phyloP scores from a whole-genome alignment of 352 stramenopile species.

The Elongisporangium anandrum region DNA sequence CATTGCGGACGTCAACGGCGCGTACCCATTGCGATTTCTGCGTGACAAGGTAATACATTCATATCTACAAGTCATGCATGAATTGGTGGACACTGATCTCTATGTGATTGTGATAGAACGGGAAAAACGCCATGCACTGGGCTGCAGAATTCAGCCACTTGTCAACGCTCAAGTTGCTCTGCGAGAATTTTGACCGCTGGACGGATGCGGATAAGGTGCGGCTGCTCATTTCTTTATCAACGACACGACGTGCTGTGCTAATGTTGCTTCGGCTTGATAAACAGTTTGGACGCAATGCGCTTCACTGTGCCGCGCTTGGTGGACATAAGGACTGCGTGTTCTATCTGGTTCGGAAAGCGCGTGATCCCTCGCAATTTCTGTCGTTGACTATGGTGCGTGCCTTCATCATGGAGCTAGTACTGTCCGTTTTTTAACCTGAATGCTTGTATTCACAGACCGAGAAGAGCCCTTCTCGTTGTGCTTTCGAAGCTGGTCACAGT shows the following conservation, averaged over 20 bases:
- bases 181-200: constrained; percentile 73
- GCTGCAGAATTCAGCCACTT: constrained; percentile 74
- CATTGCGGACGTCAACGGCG: constrained; percentile 72
- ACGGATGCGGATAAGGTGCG: constrained; percentile 75
- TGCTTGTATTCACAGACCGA: constrained; percentile 49
- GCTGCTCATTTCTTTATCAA: too few species aligned
- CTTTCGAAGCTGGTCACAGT: constrained; percentile 82
- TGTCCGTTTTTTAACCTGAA: constrained; percentile 4
- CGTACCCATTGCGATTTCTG: constrained; percentile 76
- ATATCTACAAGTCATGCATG: not conserved
- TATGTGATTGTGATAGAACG: constrained; percentile 39
- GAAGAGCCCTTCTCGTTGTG: constrained; percentile 84
- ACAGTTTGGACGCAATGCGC: constrained; percentile 81
- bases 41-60: constrained; percentile 66
- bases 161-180: constrained; percentile 73
- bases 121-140: constrained; percentile 88
- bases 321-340: constrained; percentile 82
- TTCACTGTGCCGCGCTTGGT: constrained; percentile 75
- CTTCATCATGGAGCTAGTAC: constrained; percentile 3
- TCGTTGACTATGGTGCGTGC: constrained; percentile 58
- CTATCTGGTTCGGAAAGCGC: constrained; percentile 70
- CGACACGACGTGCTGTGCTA: not conserved
- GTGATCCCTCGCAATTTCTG: constrained; percentile 64
- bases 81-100: constrained; percentile 2
- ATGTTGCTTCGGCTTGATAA: not conserved